Evolutionary conservation across 768 basidiomycete genomes (phyloP).

Genomic region (Mycena capillaripes): DNA sequence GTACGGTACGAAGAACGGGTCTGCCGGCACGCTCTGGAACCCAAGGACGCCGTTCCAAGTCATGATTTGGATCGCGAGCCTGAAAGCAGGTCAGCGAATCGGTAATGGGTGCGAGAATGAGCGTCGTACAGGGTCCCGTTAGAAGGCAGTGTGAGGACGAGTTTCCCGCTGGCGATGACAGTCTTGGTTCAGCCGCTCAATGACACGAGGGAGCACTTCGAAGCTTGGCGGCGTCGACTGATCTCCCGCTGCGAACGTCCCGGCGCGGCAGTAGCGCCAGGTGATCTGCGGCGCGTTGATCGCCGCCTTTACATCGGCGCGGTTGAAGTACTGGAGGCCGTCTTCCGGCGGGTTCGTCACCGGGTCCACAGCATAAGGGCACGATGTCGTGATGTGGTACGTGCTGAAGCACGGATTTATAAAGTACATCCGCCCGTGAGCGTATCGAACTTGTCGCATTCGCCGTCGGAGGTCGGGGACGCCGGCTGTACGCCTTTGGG

Average conservation of each 20-base stretch:
- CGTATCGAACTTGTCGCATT: neutral
- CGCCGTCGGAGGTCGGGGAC: neutral
- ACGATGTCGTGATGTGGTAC: neutral
- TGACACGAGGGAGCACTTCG: constrained; percentile 1
- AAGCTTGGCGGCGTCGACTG: neutral
- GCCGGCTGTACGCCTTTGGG: neutral
- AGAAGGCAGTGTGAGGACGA: constrained; percentile 1
- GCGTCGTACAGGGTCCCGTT: neutral
- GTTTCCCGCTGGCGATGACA: neutral
- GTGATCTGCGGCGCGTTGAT: neutral
- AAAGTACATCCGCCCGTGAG: neutral
- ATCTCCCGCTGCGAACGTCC: too few species aligned
- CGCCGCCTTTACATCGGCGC: neutral
- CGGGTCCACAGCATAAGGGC: neutral
- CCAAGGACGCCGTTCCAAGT: constrained; percentile 8
- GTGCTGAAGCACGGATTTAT: neutral
- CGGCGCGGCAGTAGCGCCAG: neutral
- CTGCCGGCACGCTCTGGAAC: neutral
- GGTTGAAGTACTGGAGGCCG: constrained; percentile 1
- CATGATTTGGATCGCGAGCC: constrained; percentile 20
- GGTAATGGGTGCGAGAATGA: too few species aligned
- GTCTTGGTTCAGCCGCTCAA: constrained; percentile 7
- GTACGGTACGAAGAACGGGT: constrained; percentile 13
- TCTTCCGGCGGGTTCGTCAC: neutral
- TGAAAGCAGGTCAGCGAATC: neutral